These are phyloP conservation scores for Schwanniomyces yamadae DNA, from an alignment of 805 yeast genomes.

Conservation along the genomic window DNA sequence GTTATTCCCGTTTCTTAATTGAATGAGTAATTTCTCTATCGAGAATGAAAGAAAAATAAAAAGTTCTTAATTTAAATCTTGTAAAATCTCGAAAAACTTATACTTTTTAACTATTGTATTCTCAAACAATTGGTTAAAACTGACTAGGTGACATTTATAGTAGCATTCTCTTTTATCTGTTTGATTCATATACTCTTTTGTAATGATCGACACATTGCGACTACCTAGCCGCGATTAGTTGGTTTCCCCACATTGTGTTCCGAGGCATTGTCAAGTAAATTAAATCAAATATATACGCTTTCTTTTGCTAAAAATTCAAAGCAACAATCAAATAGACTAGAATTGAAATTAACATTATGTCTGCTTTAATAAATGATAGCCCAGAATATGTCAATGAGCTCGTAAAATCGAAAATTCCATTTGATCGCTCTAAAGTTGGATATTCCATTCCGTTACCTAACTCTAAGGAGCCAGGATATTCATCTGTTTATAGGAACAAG, in stretches of 20 bases:
- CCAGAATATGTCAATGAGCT: constrained; percentile 11
- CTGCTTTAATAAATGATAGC: constrained; percentile 15
- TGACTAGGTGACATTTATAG: neutral
- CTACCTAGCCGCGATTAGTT: neutral
- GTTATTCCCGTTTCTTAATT: neutral
- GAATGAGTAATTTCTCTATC: neutral
- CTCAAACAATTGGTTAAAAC: neutral
- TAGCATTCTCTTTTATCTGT: neutral
- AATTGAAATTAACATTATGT: constrained; percentile 3
- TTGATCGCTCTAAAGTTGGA: constrained; percentile 7
- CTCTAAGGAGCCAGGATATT: constrained; percentile 43
- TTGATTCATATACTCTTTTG: neutral
- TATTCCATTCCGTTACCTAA: constrained; percentile 34
- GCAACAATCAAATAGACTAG: neutral
- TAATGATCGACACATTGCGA: neutral
- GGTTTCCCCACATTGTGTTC: neutral
- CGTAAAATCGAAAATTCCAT: constrained; percentile 10
- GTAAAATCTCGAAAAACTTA: neutral
- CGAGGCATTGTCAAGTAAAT: neutral
- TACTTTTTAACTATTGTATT: neutral
- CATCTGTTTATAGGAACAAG: constrained; percentile 49
- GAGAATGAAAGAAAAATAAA: neutral
- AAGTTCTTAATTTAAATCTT: neutral
- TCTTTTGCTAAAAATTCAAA: neutral
- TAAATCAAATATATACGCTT: neutral